Percentiles rank a stretch among this genome's conserved stretches.
Conservation (phyloP, 768 basidiomycete species). For the Mycena indigotica region DNA sequence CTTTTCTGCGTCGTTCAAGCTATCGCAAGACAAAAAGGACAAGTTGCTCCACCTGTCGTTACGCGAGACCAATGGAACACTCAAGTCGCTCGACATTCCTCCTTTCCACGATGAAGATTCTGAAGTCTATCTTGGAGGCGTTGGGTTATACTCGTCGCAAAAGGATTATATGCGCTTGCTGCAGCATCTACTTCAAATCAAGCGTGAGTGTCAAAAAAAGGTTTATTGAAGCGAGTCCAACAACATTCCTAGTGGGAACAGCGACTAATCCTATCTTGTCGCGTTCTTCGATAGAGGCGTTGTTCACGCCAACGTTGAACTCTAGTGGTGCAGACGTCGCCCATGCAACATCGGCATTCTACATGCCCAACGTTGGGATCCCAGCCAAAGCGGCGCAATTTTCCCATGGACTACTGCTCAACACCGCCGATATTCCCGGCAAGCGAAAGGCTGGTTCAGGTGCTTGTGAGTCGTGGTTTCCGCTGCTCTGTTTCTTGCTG, state of each 20-base stretch:
- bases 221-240: too few relatives aligned
- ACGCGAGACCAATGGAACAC: too few relatives aligned
- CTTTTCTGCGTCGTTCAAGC: slow-evolving; percentile 26
- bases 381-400: slow-evolving; percentile 2
- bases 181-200: slow-evolving; percentile 17
- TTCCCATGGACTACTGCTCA: slow-evolving; percentile 2
- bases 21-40: slow-evolving; percentile 17
- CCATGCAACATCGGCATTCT: neutral
- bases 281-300: slow-evolving; percentile 4
- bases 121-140: slow-evolving; percentile 26
- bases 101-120: too few relatives aligned
- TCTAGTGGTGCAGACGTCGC: neutral
- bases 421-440: slow-evolving; percentile 5
- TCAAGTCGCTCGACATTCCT: too few relatives aligned
- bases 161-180: slow-evolving; percentile 27
- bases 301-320: slow-evolving; percentile 7
- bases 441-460: slow-evolving; percentile 6
- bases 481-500: too few relatives aligned
- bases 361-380: too few relatives aligned
- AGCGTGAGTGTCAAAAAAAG: too few relatives aligned
- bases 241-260: slow-evolving; percentile 4
- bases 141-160: slow-evolving; percentile 23
- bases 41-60: slow-evolving; percentile 16
- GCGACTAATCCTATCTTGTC: slow-evolving; percentile 9
- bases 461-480: too few relatives aligned